phyloP scores from a whole-genome alignment of 352 stramenopile species.

The Pythium phragmitis region DNA sequence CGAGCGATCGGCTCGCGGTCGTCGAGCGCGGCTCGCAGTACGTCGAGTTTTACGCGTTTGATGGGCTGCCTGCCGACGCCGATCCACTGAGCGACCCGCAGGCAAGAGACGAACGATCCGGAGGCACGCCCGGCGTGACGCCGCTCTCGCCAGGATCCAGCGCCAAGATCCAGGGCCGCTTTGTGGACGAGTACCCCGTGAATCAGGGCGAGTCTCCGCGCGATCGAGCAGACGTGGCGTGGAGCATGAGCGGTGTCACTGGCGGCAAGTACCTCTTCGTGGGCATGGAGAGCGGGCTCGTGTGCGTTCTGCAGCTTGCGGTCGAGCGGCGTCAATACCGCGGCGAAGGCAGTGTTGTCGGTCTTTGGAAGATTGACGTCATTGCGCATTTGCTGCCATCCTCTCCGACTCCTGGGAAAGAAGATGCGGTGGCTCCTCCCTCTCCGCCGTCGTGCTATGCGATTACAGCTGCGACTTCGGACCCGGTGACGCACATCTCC shows the following conservation, averaged over 20 bases:
- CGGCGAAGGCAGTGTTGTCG: constrained; percentile 27
- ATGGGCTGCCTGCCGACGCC: constrained; percentile 37
- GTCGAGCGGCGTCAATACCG: constrained; percentile 6
- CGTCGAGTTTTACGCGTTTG: constrained; percentile 75
- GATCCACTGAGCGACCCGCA: constrained; percentile 5
- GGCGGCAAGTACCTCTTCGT: constrained; percentile 69
- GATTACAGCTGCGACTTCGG: constrained; percentile 47
- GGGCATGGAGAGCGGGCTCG: constrained; percentile 70
- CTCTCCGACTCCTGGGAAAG: constrained; percentile 8
- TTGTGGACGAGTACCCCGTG: constrained; percentile 57
- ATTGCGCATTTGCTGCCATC: constrained; percentile 41
- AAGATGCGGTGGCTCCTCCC: neutral
- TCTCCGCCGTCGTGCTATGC: constrained; percentile 46
- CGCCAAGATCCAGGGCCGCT: constrained; percentile 27
- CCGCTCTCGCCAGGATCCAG: constrained; percentile 26
- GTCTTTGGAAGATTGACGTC: constrained; percentile 83
- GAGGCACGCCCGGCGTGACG: constrained; percentile 6
- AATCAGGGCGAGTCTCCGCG: constrained; percentile 48
- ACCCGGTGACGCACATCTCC: constrained; percentile 28
- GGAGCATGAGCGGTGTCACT: constrained; percentile 41
- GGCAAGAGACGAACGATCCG: neutral
- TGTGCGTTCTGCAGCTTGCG: constrained; percentile 62
- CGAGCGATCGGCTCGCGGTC: constrained; percentile 56
- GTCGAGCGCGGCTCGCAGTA: constrained; percentile 53
- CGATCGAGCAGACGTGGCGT: constrained; percentile 51